Evolutionary conservation across 116 monocot species (phyloP).

Genomic region (Papilionanthe hybrid): DNA sequence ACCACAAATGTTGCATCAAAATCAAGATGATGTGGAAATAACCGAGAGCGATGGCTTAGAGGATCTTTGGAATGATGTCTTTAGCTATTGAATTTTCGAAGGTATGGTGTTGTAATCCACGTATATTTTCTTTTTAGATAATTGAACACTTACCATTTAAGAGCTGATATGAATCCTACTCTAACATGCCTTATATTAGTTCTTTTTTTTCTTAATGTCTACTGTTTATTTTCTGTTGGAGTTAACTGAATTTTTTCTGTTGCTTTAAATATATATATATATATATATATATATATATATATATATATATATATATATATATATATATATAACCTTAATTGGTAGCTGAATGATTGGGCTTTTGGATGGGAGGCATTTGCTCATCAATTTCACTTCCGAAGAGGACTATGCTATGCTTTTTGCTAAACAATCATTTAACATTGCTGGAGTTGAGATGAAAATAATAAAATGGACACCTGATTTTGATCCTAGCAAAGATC

Average conservation of each 20-base stretch:
- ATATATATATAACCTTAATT: too few relatives aligned
- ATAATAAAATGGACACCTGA: too few relatives aligned
- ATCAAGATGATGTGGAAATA: constrained; percentile 28
- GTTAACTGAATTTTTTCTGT: not conserved
- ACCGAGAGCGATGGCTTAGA: constrained; percentile 51
- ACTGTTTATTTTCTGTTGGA: not conserved
- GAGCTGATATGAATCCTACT: not conserved
- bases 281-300: too few relatives aligned
- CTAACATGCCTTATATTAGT: not conserved
- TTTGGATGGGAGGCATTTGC: too few relatives aligned
- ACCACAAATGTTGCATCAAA: constrained; percentile 2
- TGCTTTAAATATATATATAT: too few relatives aligned
- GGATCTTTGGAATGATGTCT: constrained; percentile 85
- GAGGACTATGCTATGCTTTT: too few relatives aligned
- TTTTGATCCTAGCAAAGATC: too few relatives aligned
- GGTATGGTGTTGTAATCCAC: constrained; percentile 20
- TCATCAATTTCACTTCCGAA: too few relatives aligned
- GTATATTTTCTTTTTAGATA: not conserved
- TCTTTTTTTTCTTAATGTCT: not conserved
- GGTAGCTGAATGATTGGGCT: too few relatives aligned
- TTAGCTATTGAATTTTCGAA: constrained; percentile 68
- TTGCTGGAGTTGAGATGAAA: too few relatives aligned
- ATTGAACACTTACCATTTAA: not conserved
- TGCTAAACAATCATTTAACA: too few relatives aligned
- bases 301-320: too few relatives aligned